A percentile compares a stretch with the other conserved stretches of the same genome.
Evolutionary conservation across 2,329 filamentous ascomycete genomes (phyloP).

Genomic region (Cladosporium sp.): DNA sequence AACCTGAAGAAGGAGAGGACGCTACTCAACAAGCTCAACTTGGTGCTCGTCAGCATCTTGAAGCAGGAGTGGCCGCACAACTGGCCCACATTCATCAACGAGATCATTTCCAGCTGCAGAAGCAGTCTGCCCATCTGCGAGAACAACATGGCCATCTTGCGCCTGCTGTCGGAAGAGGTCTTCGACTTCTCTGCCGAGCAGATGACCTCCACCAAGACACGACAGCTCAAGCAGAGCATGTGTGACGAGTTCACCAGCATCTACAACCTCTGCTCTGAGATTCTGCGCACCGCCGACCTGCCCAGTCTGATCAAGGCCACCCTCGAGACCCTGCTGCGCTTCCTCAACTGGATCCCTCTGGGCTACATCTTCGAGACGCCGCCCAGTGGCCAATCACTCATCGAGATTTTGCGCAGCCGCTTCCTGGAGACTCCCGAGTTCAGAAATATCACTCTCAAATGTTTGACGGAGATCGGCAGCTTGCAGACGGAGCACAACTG

Average conservation of each 20-base stretch:
- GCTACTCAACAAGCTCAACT: constrained; percentile 95
- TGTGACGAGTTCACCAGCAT: constrained; percentile 98
- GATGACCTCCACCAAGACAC: constrained; percentile 97
- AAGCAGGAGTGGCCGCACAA: constrained; percentile 99
- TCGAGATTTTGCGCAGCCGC: constrained; percentile 87
- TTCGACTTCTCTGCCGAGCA: constrained; percentile 99
- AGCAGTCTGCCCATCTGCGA: constrained; percentile 96
- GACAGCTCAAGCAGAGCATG: constrained; percentile 97
- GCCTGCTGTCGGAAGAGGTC: constrained; percentile 93
- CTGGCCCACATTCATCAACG: constrained; percentile 99
- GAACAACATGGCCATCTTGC: constrained; percentile 99
- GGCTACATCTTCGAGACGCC: constrained; percentile 99
- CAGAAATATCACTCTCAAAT: constrained; percentile 94
- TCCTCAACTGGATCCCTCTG: constrained; percentile 98
- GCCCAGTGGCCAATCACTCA: constrained; percentile 60
- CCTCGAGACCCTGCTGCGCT: constrained; percentile 88
- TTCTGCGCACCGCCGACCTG: constrained; percentile 85
- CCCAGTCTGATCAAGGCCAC: constrained; percentile 92
- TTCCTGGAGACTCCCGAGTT: constrained; percentile 95
- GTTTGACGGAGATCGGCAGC: constrained; percentile 93
- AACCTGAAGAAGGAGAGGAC: constrained; percentile 80
- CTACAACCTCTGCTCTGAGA: constrained; percentile 95
- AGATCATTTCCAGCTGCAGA: constrained; percentile 95
- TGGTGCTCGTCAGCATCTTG: constrained; percentile 93
- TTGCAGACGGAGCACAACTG: constrained; percentile 85